Evolutionary conservation across 1,139 yeast species (phyloP).

Genomic region (Saccharomyces pastorianus): DNA sequence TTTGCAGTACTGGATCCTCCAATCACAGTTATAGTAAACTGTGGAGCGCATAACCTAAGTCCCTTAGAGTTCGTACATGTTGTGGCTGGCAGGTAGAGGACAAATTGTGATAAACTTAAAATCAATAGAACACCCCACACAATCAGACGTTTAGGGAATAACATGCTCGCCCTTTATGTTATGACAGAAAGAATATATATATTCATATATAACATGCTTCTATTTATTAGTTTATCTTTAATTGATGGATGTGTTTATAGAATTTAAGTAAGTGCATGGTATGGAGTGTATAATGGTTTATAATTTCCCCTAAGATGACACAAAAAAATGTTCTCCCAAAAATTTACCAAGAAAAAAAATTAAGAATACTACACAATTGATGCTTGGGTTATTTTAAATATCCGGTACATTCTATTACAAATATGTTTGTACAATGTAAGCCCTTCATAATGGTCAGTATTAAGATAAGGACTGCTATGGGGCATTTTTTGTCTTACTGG

Average conservation of each 20-base stretch:
- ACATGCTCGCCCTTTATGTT: not conserved
- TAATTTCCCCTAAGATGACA: not conserved
- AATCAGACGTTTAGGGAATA: constrained; percentile 13
- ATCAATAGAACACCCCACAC: constrained; percentile 13
- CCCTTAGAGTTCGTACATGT: constrained; percentile 26
- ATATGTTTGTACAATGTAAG: not conserved
- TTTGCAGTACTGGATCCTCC: constrained; percentile 35
- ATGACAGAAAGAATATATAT: not conserved
- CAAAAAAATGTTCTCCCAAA: not conserved
- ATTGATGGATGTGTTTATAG: not conserved
- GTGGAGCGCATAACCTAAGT: constrained; percentile 39
- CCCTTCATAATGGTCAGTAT: not conserved
- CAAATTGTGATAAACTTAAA: constrained; percentile 15
- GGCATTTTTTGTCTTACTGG: not conserved
- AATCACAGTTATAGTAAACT: constrained; percentile 36
- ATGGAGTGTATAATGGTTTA: not conserved
- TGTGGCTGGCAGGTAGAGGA: constrained; percentile 28
- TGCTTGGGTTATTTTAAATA: not conserved
- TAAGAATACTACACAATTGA: not conserved
- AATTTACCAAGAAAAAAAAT: not conserved
- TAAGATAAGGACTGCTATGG: not conserved
- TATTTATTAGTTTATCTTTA: not conserved
- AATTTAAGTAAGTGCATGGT: not conserved
- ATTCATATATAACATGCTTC: not conserved
- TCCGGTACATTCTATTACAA: not conserved